Evolutionary conservation across 345 rosid genomes (phyloP), one percentile per base, ranked within the genome.

Genomic region (Trapa incisa): DNA sequence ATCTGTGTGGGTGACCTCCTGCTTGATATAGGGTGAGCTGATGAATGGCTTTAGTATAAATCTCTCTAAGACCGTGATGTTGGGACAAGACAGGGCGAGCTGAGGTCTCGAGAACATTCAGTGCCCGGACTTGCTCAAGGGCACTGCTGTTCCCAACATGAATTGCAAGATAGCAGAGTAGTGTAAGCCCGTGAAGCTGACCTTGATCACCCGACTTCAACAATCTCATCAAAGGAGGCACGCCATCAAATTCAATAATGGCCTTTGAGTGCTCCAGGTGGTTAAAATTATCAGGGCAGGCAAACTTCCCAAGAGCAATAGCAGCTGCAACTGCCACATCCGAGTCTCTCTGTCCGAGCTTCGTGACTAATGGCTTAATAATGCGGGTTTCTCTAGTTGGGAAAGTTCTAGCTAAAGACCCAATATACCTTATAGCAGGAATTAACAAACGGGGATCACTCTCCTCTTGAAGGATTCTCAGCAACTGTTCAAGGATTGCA

Each of bases 361-460:
- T 77, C 4, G 57, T 48, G 58, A 86, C 85, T 38, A 86, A 66
- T 60, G 85, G 84, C 36, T 70, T 67, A 43, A 86, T 76, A 65
- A 82, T 73, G 68, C 85, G 72, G 6, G 75, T 77, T 70, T 84
- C 91, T 72, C 73, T 79, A 0, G 88, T 86, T 22, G 91, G 80
- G 67, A 86, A 86, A 54, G 86, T 84, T 65, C 85, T 72, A 15
- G 91, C 88, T 67, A 86, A 66, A 62, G 77, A 84, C 32, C 91
- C 88, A 53, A 82, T 80, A 39, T 88, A 76, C 65, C 63, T 71
- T 50, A 84, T 75, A 17, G 85, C 82, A 32, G 84, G 79, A 65
- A 84, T 71, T 47, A 75, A 77, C 61, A 82, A 69, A 4, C 2
- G 41, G 1, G 77, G 71, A 79, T 70, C 65, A 12, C 15, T 73